Percentiles rank a stretch among this genome's conserved stretches.
phyloP scores from a whole-genome alignment of 2,329 filamentous ascomycete species.

The Botrytis elliptica region DNA sequence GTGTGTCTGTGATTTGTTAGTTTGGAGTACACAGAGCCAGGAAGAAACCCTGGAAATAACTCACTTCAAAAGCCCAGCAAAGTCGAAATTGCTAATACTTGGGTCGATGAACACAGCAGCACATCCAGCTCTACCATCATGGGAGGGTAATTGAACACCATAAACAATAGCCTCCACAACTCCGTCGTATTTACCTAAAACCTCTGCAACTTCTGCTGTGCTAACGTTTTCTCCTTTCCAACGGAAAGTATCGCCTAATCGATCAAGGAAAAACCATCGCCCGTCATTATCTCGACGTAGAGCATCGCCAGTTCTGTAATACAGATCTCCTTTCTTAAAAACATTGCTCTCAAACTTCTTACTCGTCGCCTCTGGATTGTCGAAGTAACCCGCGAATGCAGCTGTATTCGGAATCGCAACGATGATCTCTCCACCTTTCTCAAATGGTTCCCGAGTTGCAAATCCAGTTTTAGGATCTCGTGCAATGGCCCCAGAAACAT shows the following conservation, averaged over 20 bases:
- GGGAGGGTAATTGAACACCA: conserved; percentile 61
- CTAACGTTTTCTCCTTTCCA: conserved; percentile 73
- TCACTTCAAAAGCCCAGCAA: conserved; percentile 55
- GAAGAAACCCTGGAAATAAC: conserved; percentile 19
- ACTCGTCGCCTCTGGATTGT: conserved; percentile 63
- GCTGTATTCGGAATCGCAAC: conserved; percentile 57
- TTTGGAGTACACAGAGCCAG: background rate
- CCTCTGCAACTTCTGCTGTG: conserved; percentile 65
- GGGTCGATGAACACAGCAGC: conserved; percentile 61
- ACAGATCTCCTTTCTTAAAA: conserved; percentile 65
- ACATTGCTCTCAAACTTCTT: conserved; percentile 66
- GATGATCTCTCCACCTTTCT: conserved; percentile 72
- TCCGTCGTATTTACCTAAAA: conserved; percentile 57
- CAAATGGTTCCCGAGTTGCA: conserved; percentile 60
- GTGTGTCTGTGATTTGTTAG: conserved; percentile 45
- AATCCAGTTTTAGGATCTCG: conserved; percentile 68
- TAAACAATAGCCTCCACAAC: conserved; percentile 69
- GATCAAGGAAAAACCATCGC: conserved; percentile 68
- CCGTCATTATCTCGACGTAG: conserved; percentile 61
- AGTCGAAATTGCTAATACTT: conserved; percentile 54
- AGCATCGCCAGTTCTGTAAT: conserved; percentile 67
- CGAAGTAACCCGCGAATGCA: conserved; percentile 66
- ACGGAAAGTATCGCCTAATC: conserved; percentile 70
- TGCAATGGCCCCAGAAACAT: conserved; percentile 64
- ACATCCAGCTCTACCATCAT: conserved; percentile 68